A percentile compares a stretch with the other conserved stretches of the same genome.
Conservation (phyloP, 805 yeast species). For the Monosporozyma unispora region DNA sequence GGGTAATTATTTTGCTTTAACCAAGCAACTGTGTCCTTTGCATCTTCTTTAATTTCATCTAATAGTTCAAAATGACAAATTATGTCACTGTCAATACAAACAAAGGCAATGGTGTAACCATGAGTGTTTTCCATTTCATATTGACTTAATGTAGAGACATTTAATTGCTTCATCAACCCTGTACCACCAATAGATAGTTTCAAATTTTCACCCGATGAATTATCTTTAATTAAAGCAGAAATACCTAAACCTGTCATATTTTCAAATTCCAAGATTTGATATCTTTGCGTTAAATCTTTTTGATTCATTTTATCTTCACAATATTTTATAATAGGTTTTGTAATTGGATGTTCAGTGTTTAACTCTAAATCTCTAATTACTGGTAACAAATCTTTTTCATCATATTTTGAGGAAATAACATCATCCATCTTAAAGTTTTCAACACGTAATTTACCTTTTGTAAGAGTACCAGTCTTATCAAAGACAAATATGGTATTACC, state of each 20-base stretch:
- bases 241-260: constrained; percentile 35
- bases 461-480: constrained; percentile 89
- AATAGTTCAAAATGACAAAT: constrained; percentile 58
- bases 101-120: constrained; percentile 42
- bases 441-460: constrained; percentile 69
- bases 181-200: constrained; percentile 43
- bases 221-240: constrained; percentile 2
- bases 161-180: neutral
- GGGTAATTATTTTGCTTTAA: constrained; percentile 44
- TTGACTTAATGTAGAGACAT: neutral
- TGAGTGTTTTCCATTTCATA: constrained; percentile 17
- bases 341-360: constrained; percentile 83
- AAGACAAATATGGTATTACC: constrained; percentile 43
- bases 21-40: constrained; percentile 49
- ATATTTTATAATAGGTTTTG: constrained; percentile 50
- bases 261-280: constrained; percentile 19
- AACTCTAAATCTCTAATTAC: constrained; percentile 41
- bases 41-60: constrained; percentile 62
- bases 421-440: constrained; percentile 22
- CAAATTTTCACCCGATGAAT: constrained; percentile 14
- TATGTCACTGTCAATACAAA: constrained; percentile 48
- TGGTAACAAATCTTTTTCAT: neutral
- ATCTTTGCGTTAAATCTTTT: neutral
- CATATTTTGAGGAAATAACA: neutral
- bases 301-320: constrained; percentile 14